Base-by-base conservation (phyloP, 768 basidiomycete species). In the Galerina marginata region DNA sequence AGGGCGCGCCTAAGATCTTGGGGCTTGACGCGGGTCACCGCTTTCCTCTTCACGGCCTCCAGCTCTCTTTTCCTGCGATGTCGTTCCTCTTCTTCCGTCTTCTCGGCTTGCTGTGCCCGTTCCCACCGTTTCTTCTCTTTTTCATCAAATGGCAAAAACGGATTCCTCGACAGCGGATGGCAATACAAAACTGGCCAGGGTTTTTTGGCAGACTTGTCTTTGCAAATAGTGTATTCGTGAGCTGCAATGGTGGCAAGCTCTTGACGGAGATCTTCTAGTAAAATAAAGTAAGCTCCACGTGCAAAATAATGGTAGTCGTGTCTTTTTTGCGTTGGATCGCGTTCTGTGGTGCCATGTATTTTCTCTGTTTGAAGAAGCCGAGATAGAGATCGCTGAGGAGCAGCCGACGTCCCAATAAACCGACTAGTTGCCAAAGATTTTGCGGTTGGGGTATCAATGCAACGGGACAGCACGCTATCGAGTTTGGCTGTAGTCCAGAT, bases 301-400 rank as follows among this genome's bases (percentile, higher is more conserved):
- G 84, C 75, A 74, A 99, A 99, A 72, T 99, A 99, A 58, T 83
- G 86, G 69, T 87, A 93, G 73, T 96, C 95, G 63, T 91, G 89
- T 51, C 95, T 87, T 62, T 86, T 92, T 62, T 95, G 92, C 16
- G 85, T 88, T 1, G 93, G 90, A 75, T 99, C 97, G 47, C 96
- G 92, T 77, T 99, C 97, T 15, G 86, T 89, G 1, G 88, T 91
- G 47, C 97, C 97, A 63, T 93, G 87, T 43, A 92, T 74, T 61
- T 88, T 88, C 72, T 99, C 97, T 16, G 90, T 89, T 66, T 93
- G 87, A 44, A 93, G 77, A 15, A 92, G 80, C 37, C 81, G 84
- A 11, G 82, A 83, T 29, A 92, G 79, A 58, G 83, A 79, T 42
- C 79, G 83, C 59, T 81, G 79, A 68, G 78, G 65, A 62, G 74